These are phyloP conservation scores for Tolypocladium ophioglossoides DNA, from an alignment of 2,329 filamentous ascomycete species.

Conservation along the genomic window DNA sequence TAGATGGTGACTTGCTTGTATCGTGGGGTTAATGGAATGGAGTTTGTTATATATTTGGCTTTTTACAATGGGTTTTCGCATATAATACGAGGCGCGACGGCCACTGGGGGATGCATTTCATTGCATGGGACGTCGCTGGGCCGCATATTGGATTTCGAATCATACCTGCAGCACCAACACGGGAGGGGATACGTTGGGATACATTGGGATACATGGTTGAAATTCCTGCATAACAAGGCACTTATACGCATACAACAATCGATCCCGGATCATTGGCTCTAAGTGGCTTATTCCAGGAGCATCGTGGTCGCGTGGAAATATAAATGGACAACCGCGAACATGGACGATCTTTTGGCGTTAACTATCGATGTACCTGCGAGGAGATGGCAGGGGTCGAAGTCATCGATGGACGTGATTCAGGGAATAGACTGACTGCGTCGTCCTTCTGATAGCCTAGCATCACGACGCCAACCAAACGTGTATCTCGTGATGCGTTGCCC, in stretches of 20 bases:
- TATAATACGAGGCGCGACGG: background rate
- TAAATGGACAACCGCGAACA: background rate
- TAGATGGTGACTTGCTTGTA: background rate
- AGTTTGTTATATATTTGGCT: background rate
- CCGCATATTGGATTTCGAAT: background rate
- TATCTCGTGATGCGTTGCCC: constrained; percentile 48
- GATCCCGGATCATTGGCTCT: background rate
- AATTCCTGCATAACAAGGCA: background rate
- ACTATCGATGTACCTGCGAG: no score
- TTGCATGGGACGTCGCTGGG: background rate
- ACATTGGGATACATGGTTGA: no score
- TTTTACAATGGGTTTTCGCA: background rate
- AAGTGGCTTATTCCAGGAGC: background rate
- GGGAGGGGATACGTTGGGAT: background rate
- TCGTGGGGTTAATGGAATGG: background rate
- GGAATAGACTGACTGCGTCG: no score
- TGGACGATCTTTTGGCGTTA: background rate
- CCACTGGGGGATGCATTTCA: background rate
- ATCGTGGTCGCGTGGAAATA: background rate
- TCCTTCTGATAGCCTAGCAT: no score
- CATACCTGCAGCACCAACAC: background rate
- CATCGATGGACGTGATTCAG: no score
- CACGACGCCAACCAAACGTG: no score
- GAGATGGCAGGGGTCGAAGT: no score
- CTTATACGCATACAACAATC: no score